phyloP scores from a whole-genome alignment of 78 protist genomes.

The Dictyostelium brefeldianum region DNA sequence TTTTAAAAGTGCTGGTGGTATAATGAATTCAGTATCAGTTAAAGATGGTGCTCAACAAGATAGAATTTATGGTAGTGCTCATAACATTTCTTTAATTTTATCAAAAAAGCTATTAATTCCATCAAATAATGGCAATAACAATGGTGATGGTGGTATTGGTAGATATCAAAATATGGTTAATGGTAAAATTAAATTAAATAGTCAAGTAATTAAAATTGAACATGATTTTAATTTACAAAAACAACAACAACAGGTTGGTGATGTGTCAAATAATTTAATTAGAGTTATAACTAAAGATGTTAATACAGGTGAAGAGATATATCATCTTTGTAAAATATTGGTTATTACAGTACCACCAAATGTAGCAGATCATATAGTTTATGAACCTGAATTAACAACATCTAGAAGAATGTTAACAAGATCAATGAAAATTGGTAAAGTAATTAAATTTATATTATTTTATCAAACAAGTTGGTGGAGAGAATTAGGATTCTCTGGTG shows the following conservation, averaged over 20 bases:
- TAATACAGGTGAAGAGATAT: not conserved
- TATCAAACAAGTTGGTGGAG: constrained; percentile 65
- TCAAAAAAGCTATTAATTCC: constrained; percentile 3
- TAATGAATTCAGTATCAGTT: constrained; percentile 7
- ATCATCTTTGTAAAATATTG: not conserved
- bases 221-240: not conserved
- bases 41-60: constrained; percentile 67
- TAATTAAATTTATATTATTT: constrained; percentile 65
- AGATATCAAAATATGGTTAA: too few species aligned
- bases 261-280: not conserved
- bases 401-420: not conserved
- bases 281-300: not conserved
- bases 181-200: constrained; percentile 2
- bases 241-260: not conserved
- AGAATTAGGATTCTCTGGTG: constrained; percentile 58
- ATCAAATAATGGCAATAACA: not conserved
- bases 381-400: constrained; percentile 19
- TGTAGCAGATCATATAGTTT: not conserved
- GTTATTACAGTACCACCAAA: constrained; percentile 43
- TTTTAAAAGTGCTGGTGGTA: constrained; percentile 47
- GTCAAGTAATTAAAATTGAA: constrained; percentile 21
- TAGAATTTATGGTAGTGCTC: constrained; percentile 39
- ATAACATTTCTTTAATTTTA: constrained; percentile 16
- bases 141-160: not conserved
- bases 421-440: constrained; percentile 51